These are phyloP conservation scores for Collybia mongolica DNA, from an alignment of 768 basidiomycete species.

Conservation along the genomic window DNA sequence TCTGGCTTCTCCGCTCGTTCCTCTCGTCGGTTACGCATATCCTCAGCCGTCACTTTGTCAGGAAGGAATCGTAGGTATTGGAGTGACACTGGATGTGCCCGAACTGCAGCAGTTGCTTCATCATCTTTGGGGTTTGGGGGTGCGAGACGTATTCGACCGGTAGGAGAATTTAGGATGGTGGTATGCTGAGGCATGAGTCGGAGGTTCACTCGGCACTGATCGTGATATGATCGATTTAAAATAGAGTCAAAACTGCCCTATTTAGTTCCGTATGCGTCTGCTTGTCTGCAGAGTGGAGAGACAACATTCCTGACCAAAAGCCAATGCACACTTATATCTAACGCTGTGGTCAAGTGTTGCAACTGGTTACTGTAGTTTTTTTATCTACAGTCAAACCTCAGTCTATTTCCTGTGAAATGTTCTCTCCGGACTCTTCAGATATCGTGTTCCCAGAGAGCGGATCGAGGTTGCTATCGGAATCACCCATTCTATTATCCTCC, in stretches of 20 bases:
- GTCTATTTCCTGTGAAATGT: slow-evolving; percentile 1
- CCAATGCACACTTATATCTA: no score
- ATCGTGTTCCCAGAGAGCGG: slow-evolving; percentile 14
- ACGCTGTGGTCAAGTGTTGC: no score
- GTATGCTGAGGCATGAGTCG: slow-evolving; percentile 26
- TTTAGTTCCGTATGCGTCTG: background rate
- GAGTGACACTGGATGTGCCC: slow-evolving; percentile 36
- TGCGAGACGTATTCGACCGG: slow-evolving; percentile 31
- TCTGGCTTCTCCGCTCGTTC: slow-evolving; percentile 27
- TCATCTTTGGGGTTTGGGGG: slow-evolving; percentile 35
- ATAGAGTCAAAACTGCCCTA: background rate
- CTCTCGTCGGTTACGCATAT: slow-evolving; percentile 32
- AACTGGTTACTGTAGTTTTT: background rate
- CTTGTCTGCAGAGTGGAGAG: no score
- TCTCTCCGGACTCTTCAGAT: slow-evolving; percentile 12
- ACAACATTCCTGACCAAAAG: no score
- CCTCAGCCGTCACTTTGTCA: slow-evolving; percentile 29
- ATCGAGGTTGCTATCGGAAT: slow-evolving; percentile 30
- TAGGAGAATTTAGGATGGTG: slow-evolving; percentile 27
- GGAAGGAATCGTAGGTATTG: slow-evolving; percentile 40
- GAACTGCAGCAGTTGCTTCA: slow-evolving; percentile 29
- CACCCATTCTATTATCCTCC: slow-evolving; percentile 22
- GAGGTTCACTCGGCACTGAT: slow-evolving; percentile 10
- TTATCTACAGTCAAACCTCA: no score
- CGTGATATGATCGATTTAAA: background rate